Evolutionary conservation across 2,329 filamentous ascomycete genomes (phyloP).

Genomic region (Fusarium humuli): DNA sequence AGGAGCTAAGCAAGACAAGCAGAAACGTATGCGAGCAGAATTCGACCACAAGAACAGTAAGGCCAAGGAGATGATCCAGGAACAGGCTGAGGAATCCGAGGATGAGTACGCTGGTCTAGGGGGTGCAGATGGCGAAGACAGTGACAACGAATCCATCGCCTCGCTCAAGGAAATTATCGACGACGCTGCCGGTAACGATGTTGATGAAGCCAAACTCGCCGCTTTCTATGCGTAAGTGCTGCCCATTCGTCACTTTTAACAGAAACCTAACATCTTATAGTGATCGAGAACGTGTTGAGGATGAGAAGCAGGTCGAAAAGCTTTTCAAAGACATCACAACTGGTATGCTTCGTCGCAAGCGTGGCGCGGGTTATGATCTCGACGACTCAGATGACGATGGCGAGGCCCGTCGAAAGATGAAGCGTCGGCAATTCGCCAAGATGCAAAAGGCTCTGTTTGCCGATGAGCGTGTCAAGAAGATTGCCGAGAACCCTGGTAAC

Average conservation of each 20-base stretch:
- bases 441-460: slow-evolving; percentile 90
- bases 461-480: slow-evolving; percentile 90
- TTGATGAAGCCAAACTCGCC: slow-evolving; percentile 83
- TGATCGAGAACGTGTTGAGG: slow-evolving; percentile 80
- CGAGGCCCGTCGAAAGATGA: slow-evolving; percentile 80
- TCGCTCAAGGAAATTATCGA: slow-evolving; percentile 90
- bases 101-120: slow-evolving; percentile 97
- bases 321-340: slow-evolving; percentile 93
- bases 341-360: slow-evolving; percentile 85
- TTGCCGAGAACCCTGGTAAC: slow-evolving; percentile 89
- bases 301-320: slow-evolving; percentile 90
- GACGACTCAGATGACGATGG: slow-evolving; percentile 92
- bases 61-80: slow-evolving; percentile 87
- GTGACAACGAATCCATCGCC: slow-evolving; percentile 76
- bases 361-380: slow-evolving; percentile 83
- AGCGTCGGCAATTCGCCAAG: slow-evolving; percentile 87
- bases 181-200: slow-evolving; percentile 80
- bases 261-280: slow-evolving; percentile 56
- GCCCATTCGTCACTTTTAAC: not conserved
- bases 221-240: slow-evolving; percentile 87
- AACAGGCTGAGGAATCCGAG: slow-evolving; percentile 96
- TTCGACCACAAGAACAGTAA: slow-evolving; percentile 90
- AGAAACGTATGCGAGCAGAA: slow-evolving; percentile 61
- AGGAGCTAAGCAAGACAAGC: slow-evolving; percentile 67
- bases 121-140: slow-evolving; percentile 88